Conservation (phyloP, 176 grass and related monocot genomes). For the Puccinellia tenuiflora region DNA sequence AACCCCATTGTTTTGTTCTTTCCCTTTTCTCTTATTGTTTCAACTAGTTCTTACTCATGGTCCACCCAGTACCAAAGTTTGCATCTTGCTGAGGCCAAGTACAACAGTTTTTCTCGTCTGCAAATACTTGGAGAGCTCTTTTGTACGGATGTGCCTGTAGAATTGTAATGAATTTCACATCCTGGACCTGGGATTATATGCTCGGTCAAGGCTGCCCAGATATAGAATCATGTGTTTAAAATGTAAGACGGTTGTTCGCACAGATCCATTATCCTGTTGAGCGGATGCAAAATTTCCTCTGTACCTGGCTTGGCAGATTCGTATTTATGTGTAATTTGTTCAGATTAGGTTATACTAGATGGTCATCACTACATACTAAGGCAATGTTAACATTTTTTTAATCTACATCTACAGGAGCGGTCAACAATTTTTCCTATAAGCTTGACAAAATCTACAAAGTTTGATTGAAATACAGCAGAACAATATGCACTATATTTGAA, state of each 20-base stretch:
- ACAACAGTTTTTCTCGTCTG: slow-evolving; percentile 8
- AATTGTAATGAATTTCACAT: slow-evolving; percentile 8
- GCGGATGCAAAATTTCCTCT: neutral
- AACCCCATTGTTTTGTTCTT: slow-evolving; percentile 19
- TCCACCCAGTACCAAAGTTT: too few relatives aligned
- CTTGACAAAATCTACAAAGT: neutral
- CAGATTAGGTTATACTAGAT: neutral
- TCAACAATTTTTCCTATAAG: neutral
- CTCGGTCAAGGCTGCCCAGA: neutral
- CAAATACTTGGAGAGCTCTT: neutral
- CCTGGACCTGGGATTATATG: neutral
- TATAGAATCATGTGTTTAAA: neutral
- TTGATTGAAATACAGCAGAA: neutral
- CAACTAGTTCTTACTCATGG: too few relatives aligned
- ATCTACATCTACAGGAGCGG: neutral
- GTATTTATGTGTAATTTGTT: neutral
- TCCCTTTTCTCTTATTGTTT: neutral
- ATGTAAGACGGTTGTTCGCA: neutral
- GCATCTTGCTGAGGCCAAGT: slow-evolving; percentile 14
- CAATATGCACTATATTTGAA: neutral
- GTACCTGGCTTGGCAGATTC: neutral
- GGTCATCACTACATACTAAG: neutral
- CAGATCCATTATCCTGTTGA: neutral
- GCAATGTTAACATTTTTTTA: neutral
- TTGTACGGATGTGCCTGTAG: slow-evolving; percentile 19